Evolutionary conservation across 2,329 filamentous ascomycete species (phyloP).

Genomic region (Bipolaris zeicola): DNA sequence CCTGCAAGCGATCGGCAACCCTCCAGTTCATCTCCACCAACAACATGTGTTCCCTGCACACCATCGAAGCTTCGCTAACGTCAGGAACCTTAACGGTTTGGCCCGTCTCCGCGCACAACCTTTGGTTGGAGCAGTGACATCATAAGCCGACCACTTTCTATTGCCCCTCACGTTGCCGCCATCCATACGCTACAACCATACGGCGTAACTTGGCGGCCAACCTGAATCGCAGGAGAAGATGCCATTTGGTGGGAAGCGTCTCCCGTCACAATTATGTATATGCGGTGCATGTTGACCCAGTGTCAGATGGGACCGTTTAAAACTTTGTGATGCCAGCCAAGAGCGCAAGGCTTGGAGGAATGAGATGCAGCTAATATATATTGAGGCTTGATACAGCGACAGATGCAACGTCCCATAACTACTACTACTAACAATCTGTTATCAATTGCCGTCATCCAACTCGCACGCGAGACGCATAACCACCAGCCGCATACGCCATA

Average conservation of each 20-base stretch:
- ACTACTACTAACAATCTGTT: not conserved
- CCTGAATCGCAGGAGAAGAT: not conserved
- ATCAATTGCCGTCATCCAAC: not conserved
- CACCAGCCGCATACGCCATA: constrained; percentile 19
- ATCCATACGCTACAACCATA: constrained; percentile 1
- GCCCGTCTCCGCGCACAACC: constrained; percentile 2
- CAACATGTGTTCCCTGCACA: constrained; percentile 16
- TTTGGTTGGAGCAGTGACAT: constrained; percentile 22
- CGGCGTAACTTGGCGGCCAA: constrained; percentile 11
- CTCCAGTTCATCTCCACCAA: constrained; percentile 17
- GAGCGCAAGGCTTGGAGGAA: not conserved
- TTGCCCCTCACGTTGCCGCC: constrained; percentile 20
- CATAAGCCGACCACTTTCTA: constrained; percentile 8
- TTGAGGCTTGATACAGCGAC: not conserved
- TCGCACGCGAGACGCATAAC: not conserved
- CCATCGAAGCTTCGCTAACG: constrained; percentile 13
- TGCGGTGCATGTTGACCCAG: constrained; percentile 13
- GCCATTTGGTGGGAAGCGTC: constrained; percentile 16
- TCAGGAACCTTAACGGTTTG: constrained; percentile 16
- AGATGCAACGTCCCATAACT: not conserved
- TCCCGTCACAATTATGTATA: constrained; percentile 2
- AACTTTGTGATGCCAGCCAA: not conserved
- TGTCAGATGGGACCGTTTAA: constrained; percentile 11
- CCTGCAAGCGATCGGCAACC: constrained; percentile 16
- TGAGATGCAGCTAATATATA: not conserved